Conservation (phyloP, 371 early-diverging fungal genomes). For the Rhizopus sp. region DNA sequence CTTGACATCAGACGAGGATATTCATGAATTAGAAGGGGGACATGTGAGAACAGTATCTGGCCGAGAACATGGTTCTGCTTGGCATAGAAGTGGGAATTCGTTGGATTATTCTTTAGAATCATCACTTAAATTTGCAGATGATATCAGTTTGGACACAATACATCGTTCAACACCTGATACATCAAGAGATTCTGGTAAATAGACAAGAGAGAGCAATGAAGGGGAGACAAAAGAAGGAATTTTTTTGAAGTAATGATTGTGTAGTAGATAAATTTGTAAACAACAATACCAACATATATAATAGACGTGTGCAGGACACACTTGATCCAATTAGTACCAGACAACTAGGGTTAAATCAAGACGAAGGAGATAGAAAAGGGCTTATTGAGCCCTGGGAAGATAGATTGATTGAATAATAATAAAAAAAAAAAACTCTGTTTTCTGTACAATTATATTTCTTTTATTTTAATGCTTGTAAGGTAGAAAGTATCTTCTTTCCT, state of each 20-base stretch:
- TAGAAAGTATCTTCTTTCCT: slow-evolving; percentile 36
- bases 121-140: slow-evolving; percentile 10
- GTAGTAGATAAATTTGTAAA: slow-evolving; percentile 13
- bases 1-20: slow-evolving; percentile 20
- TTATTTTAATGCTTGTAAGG: slow-evolving; percentile 24
- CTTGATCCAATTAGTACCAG: slow-evolving; percentile 20
- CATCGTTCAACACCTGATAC: not conserved
- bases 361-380: slow-evolving; percentile 14
- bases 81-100: slow-evolving; percentile 19
- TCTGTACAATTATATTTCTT: slow-evolving; percentile 3
- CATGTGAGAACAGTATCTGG: not conserved
- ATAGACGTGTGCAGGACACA: slow-evolving; percentile 25
- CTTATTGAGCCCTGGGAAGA: slow-evolving; percentile 13
- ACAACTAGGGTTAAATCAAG: slow-evolving; percentile 10
- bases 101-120: slow-evolving; percentile 9
- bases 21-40: slow-evolving; percentile 9
- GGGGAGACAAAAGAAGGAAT: not conserved
- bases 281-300: not conserved
- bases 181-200: slow-evolving; percentile 16
- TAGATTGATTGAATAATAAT: slow-evolving; percentile 8
- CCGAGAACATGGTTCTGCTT: slow-evolving; percentile 1
- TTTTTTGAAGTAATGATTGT: too few species aligned
- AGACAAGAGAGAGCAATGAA: not conserved
- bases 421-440: not conserved
- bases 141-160: slow-evolving; percentile 19